Conservation (phyloP, 805 yeast species). For the Candida mattraensis region DNA sequence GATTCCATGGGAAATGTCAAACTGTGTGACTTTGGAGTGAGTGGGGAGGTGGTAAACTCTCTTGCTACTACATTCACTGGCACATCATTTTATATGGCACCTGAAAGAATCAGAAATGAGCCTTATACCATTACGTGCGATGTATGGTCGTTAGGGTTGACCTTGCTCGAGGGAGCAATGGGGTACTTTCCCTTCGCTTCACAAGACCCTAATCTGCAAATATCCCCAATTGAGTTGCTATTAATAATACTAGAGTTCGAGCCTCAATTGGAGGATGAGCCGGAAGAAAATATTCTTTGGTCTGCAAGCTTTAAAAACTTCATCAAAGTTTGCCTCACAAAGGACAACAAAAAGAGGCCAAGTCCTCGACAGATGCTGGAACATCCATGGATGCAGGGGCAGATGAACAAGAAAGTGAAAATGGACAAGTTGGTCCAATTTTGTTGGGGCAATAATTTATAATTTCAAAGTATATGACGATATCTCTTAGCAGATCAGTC, state of each 20-base stretch:
- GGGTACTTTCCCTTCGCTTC: constrained; percentile 81
- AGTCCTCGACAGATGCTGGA: constrained; percentile 89
- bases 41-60: constrained; percentile 95
- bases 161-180: constrained; percentile 88
- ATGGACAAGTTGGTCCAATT: constrained; percentile 84
- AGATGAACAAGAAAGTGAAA: constrained; percentile 65
- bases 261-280: constrained; percentile 78
- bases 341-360: constrained; percentile 78
- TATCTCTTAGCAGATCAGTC: not conserved
- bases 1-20: constrained; percentile 80
- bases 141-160: constrained; percentile 94
- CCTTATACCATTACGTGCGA: constrained; percentile 95
- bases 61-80: constrained; percentile 97
- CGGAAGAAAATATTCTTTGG: constrained; percentile 77
- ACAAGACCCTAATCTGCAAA: constrained; percentile 39
- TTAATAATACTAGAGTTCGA: constrained; percentile 78
- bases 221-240: constrained; percentile 82
- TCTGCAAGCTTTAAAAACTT: constrained; percentile 79
- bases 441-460: constrained; percentile 54
- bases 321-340: constrained; percentile 74
- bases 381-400: constrained; percentile 92
- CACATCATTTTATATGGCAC: constrained; percentile 98
- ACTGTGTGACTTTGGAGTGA: constrained; percentile 95
- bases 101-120: constrained; percentile 93
- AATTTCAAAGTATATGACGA: not conserved